Percentiles rank a stretch among this genome's conserved stretches.
Evolutionary conservation across 73 alveolate species (phyloP).

Genomic region (Tetrahymena elliotti): DNA sequence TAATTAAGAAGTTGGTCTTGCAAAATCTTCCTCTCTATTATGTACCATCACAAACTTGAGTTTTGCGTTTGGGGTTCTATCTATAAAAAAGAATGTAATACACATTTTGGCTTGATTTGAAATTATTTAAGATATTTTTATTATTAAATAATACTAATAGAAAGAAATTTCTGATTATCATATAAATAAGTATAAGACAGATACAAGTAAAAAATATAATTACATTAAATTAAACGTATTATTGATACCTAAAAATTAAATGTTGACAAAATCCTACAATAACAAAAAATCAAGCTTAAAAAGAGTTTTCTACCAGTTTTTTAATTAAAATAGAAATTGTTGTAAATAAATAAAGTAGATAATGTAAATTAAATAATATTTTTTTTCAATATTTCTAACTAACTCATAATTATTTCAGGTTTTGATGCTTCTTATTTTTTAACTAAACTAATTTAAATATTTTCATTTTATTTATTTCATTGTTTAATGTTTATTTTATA

Average conservation of each 20-base stretch:
- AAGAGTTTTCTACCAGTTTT: too few species aligned
- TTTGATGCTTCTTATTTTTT: too few species aligned
- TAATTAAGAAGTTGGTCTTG: not conserved
- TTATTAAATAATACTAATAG: not conserved
- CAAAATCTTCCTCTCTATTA: not conserved
- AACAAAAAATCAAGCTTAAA: not conserved
- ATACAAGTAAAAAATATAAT: too few species aligned
- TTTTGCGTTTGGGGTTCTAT: not conserved
- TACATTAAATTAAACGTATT: not conserved
- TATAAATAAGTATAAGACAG: not conserved
- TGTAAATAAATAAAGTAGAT: too few species aligned
- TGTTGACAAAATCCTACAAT: not conserved
- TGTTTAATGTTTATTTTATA: too few species aligned
- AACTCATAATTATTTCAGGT: too few species aligned
- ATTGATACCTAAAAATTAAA: not conserved
- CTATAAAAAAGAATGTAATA: not conserved
- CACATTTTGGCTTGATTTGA: not conserved
- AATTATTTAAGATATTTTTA: not conserved
- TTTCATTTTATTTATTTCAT: too few species aligned
- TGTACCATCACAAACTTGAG: not conserved
- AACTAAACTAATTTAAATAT: too few species aligned
- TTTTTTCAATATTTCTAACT: too few species aligned
- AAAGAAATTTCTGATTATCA: not conserved
- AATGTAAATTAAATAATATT: too few species aligned
- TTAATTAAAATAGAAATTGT: too few species aligned